Evolutionary conservation across 371 early-diverging fungal genomes (phyloP), one percentile per base, ranked within the genome.

Genomic region (Apophysomyces elegans): DNA sequence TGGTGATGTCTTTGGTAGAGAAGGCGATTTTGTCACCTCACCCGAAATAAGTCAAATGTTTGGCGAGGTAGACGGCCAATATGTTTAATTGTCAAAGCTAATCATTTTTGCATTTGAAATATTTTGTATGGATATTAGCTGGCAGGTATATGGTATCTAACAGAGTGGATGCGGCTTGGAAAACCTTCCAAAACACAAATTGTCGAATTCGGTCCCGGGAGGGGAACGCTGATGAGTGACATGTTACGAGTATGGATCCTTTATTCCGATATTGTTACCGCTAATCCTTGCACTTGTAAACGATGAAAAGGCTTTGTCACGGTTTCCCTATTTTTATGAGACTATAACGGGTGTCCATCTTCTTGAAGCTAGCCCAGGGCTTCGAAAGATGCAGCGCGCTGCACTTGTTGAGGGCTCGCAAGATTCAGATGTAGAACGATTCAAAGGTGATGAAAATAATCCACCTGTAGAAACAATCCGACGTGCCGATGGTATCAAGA

Each of bases 31-130:
- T 78, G 83, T 91, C 13, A 99, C 99, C 6, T 93, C 95, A 7
- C 99, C 99, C 13, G 99, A 99, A 76, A 95, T 99, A 69, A 91
- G 91, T 71, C 99, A 98, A 77, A 90, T 97, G 85, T 98, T 97
- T 90, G 99, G 99, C 32, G 99, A 98, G 84, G 89, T 91, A 81
- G 66, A 56, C 12, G 14, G n/a, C 60, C 37, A 18, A 3, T 26
- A 26, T 2, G 32, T 26, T 26, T 26, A 26, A 26, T 26, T 26
- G 1, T 26, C 32, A 26, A 26, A 26, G 32, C 32, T 26, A 2
- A 26, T 26, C 32, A 26, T 26, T 26, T 26, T 26, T 26, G 3
- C 2, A 0, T 26, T 26, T 26, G 32, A 26, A 26, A 26, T 26
- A 26, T 2, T 26, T 1, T 2, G 0, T 26, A 2, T 26, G 32